These are phyloP conservation scores for Pythium dissotocum DNA, from an alignment of 352 stramenopile species.

Conservation along the genomic window DNA sequence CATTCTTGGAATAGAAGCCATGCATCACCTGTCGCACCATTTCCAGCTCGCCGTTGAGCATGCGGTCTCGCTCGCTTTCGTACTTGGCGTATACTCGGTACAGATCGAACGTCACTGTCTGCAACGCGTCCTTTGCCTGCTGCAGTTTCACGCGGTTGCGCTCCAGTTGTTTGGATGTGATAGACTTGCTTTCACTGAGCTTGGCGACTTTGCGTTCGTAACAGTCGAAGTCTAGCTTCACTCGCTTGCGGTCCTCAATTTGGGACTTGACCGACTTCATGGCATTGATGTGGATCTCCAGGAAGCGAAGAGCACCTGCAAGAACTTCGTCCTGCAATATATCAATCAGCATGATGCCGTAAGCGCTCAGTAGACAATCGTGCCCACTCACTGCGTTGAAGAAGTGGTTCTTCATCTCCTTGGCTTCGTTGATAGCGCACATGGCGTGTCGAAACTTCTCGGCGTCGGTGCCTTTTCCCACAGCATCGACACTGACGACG, in stretches of 20 bases:
- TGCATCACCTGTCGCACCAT: conserved; percentile 84
- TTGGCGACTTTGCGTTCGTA: conserved; percentile 57
- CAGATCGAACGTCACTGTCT: conserved; percentile 59
- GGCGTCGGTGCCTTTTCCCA: conserved; percentile 60
- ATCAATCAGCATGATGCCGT: not conserved
- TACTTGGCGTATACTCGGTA: conserved; percentile 82
- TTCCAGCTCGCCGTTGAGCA: conserved; percentile 77
- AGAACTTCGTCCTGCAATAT: conserved; percentile 55
- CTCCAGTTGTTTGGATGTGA: conserved; percentile 41
- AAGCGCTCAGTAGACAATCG: not conserved
- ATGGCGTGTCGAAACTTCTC: conserved; percentile 76
- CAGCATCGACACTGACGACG: conserved; percentile 62
- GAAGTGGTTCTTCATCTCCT: conserved; percentile 73
- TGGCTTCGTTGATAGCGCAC: conserved; percentile 76
- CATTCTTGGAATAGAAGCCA: conserved; percentile 75
- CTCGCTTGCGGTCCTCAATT: conserved; percentile 60
- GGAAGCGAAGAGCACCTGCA: conserved; percentile 56
- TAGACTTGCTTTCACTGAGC: conserved; percentile 29
- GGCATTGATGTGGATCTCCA: conserved; percentile 76
- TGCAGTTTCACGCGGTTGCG: conserved; percentile 61
- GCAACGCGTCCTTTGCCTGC: conserved; percentile 42
- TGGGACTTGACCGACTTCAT: conserved; percentile 76
- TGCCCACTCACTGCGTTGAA: conserved; percentile 53
- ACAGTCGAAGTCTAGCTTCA: conserved; percentile 76
- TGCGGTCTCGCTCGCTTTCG: conserved; percentile 69